These are phyloP conservation scores for Kockiozyma suomiensis DNA, from an alignment of 805 yeast genomes.

Conservation along the genomic window DNA sequence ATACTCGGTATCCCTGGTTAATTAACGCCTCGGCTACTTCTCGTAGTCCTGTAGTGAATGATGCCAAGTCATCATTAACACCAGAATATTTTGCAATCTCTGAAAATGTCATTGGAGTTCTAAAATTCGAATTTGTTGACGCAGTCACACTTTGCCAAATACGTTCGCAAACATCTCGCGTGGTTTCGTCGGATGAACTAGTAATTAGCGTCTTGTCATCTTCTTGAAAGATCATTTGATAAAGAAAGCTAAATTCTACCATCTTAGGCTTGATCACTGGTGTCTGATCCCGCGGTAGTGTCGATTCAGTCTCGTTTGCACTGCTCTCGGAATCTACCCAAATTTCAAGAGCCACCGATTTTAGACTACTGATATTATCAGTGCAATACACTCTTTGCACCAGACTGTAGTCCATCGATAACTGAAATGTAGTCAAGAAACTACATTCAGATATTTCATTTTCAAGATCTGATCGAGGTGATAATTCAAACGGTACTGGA, in stretches of 20 bases:
- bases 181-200: neutral
- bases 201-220: slow-evolving; percentile 16
- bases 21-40: neutral
- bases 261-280: slow-evolving; percentile 21
- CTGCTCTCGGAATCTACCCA: neutral
- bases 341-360: slow-evolving; percentile 10
- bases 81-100: slow-evolving; percentile 10
- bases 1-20: slow-evolving; percentile 15
- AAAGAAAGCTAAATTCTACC: slow-evolving; percentile 22
- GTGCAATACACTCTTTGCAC: slow-evolving; percentile 13
- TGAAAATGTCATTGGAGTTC: neutral
- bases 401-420: slow-evolving; percentile 10
- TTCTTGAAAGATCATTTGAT: slow-evolving; percentile 15
- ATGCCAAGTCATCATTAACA: slow-evolving; percentile 6
- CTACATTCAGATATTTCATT: neutral
- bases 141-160: neutral
- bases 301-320: neutral
- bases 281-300: slow-evolving; percentile 4
- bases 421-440: slow-evolving; percentile 20
- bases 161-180: neutral
- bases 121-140: too few species aligned
- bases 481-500: neutral
- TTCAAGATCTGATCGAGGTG: neutral
- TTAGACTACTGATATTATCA: neutral
- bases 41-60: neutral